Evolutionary conservation across 768 basidiomycete genomes (phyloP).

Genomic region (Trametes cubensis): DNA sequence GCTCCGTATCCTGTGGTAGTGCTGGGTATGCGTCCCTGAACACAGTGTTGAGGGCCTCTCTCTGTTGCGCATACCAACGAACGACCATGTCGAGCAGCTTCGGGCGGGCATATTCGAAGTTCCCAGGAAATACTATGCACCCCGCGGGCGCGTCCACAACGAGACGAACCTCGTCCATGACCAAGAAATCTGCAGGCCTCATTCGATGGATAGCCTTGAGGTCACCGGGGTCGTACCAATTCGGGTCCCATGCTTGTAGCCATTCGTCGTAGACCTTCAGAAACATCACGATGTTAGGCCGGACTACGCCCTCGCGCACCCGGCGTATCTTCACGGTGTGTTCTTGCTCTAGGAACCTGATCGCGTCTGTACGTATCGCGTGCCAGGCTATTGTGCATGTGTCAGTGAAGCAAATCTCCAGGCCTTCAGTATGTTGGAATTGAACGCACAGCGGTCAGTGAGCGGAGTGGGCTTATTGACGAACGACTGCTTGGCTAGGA

Average conservation of each 20-base stretch:
- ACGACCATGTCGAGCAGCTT: background rate
- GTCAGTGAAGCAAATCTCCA: background rate
- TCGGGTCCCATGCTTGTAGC: background rate
- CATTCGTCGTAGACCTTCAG: background rate
- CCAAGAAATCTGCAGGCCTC: background rate
- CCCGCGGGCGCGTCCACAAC: background rate
- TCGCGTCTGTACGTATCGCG: background rate
- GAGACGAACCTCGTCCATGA: background rate
- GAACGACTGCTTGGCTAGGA: background rate
- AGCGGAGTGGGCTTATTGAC: background rate
- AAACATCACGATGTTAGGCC: background rate
- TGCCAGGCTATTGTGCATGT: background rate
- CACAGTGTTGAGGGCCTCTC: background rate
- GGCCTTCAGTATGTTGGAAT: background rate
- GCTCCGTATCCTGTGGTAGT: background rate
- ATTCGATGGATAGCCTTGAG: background rate
- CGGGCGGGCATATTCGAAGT: background rate
- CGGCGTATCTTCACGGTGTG: background rate
- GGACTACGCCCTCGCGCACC: background rate
- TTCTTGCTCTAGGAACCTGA: background rate
- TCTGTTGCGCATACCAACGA: background rate
- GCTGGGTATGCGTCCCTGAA: background rate
- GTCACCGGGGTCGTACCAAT: background rate
- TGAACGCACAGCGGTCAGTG: conserved; percentile 5
- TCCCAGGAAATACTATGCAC: background rate